Conservation (phyloP, 2,329 filamentous ascomycete genomes). For the Fusarium robinianum region DNA sequence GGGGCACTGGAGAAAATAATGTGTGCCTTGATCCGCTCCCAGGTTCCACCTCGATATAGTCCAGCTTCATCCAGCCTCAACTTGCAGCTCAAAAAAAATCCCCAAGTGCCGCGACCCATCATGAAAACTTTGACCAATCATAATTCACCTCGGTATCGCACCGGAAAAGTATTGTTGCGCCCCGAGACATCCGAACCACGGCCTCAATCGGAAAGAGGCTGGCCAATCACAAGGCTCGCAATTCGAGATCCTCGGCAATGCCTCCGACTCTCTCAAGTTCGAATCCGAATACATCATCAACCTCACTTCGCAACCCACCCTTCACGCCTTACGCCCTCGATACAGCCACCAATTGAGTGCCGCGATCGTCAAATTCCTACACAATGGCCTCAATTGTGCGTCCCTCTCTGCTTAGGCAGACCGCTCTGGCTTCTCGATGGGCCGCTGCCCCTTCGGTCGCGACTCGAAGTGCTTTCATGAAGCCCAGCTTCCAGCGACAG, state of each 20-base stretch:
- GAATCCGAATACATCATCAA: conserved; percentile 34
- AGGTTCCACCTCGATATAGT: conserved; percentile 8
- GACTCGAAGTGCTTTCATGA: conserved; percentile 43
- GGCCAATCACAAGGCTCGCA: conserved; percentile 52
- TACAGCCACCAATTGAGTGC: conserved; percentile 38
- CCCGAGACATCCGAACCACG: conserved; percentile 32
- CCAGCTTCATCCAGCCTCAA: conserved; percentile 21
- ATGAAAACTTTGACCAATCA: conserved; percentile 39
- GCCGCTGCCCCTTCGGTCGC: conserved; percentile 44
- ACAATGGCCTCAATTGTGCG: conserved; percentile 63
- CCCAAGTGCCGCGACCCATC: conserved; percentile 32
- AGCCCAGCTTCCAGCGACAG: conserved; percentile 35
- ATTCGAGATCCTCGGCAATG: conserved; percentile 59
- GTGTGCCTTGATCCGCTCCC: too few species aligned
- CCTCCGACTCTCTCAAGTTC: conserved; percentile 32
- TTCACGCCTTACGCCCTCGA: conserved; percentile 20
- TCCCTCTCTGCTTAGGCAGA: conserved; percentile 59
- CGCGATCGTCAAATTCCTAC: conserved; percentile 25
- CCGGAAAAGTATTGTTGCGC: conserved; percentile 39
- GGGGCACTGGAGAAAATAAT: too few species aligned
- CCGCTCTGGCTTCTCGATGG: conserved; percentile 48
- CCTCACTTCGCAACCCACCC: conserved; percentile 12
- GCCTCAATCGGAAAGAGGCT: conserved; percentile 32
- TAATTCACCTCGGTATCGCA: not conserved
- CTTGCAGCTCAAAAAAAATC: conserved; percentile 30